Percentiles rank a stretch among this genome's conserved stretches.
phyloP scores from a whole-genome alignment of 176 grass and related monocot genomes.

The Elymus sibiricus region DNA sequence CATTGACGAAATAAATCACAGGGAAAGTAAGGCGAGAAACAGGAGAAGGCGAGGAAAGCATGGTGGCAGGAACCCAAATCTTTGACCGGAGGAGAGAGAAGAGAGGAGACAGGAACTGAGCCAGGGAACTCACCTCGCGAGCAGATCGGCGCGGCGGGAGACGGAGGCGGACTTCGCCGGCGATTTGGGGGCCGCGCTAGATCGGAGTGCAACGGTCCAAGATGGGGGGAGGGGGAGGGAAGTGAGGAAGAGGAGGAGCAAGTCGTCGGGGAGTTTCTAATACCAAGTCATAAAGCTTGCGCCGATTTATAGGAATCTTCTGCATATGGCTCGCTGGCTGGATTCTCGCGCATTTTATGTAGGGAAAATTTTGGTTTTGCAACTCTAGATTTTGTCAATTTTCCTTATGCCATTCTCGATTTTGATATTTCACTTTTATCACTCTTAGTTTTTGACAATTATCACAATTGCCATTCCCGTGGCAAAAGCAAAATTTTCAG shows the following conservation, averaged over 20 bases:
- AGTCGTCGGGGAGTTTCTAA: slow-evolving; percentile 24
- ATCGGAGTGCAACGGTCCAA: slow-evolving; percentile 20
- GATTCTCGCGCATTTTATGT: slow-evolving; percentile 4
- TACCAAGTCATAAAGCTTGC: slow-evolving; percentile 21
- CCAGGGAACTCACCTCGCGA: neutral
- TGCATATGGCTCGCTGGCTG: neutral
- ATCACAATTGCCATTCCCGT: too few species aligned
- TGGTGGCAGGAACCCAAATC: slow-evolving; percentile 1
- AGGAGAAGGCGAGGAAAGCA: neutral
- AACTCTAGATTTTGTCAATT: too few species aligned
- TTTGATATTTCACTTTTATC: too few species aligned
- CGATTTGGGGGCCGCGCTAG: slow-evolving; percentile 6
- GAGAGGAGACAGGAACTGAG: neutral
- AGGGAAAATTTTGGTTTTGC: too few species aligned
- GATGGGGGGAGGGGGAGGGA: neutral
- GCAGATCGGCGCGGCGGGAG: neutral
- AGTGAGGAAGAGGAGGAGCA: slow-evolving; percentile 3
- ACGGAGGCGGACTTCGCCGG: neutral
- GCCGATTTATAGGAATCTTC: slow-evolving; percentile 21
- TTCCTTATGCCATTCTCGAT: too few species aligned
- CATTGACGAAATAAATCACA: neutral
- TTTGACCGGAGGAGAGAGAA: neutral
- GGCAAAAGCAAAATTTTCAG: too few species aligned
- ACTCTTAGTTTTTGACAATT: too few species aligned
- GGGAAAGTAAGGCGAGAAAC: neutral